These are phyloP conservation scores for Persicaria maculosa DNA, from an alignment of 148 eudicot species.

Conservation along the genomic window DNA sequence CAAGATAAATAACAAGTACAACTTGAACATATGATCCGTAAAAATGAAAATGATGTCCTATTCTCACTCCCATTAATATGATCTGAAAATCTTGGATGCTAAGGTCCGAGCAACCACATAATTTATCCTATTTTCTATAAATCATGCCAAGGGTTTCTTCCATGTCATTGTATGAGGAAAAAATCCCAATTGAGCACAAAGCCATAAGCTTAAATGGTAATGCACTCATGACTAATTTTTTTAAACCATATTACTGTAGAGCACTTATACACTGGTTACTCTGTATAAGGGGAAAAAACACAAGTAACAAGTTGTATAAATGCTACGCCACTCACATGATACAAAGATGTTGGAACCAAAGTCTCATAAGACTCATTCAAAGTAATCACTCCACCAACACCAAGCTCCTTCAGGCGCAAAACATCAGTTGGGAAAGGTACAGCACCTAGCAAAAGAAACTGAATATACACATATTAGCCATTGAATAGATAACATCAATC, in stretches of 20 bases:
- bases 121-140: no score
- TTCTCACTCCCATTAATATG: background rate
- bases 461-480: conserved; percentile 13
- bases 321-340: conserved; percentile 41
- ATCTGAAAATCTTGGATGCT: no score
- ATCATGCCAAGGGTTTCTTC: no score
- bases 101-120: no score
- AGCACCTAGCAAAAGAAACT: conserved; percentile 89
- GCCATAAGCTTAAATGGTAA: background rate
- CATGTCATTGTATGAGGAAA: no score
- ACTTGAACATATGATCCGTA: background rate
- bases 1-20: background rate
- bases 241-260: background rate
- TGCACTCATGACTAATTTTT: background rate
- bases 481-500: background rate
- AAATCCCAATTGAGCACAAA: no score
- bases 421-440: conserved; percentile 89
- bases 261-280: background rate
- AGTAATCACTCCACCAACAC: conserved; percentile 80
- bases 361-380: conserved; percentile 92
- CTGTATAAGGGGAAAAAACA: no score
- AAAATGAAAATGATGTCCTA: background rate
- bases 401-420: conserved; percentile 61
- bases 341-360: conserved; percentile 74
- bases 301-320: background rate